Base-by-base conservation (phyloP, 495 filamentous ascomycete species). In the Symbiotaphrina buchneri region DNA sequence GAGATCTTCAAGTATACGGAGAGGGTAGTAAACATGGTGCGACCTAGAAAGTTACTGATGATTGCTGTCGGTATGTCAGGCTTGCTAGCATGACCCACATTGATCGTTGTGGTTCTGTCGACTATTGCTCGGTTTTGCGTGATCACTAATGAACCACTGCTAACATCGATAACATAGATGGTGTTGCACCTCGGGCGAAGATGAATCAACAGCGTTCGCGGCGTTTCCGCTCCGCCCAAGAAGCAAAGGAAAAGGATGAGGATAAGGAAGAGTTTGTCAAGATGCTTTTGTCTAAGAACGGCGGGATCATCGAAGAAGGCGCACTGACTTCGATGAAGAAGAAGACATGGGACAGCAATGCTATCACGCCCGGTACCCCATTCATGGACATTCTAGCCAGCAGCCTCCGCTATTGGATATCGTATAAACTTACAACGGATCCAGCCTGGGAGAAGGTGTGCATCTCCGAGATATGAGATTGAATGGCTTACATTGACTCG, bases 1-100 rank as follows among this genome's bases (percentile, higher is more conserved):
- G 90, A 84, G 44, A 70, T 95, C 37, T 95, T 95, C 58, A 76
- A 76, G 43, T 95, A 95, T 51, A 99, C 90, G 10, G 84, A 99
- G 41, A 72, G 87, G 28, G 85, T 99, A 18, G 79, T 99, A 38
- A 92, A 92, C 48, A 95, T 95, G 85, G 83, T 85, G 38, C 76
- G 87, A 16, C 87, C 87, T 10, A 69, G 90, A 42, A 95, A 90
- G 53, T 52, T 99, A 28, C 63, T 99, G 39, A 82, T 94, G 77
- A 94, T 99, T 39, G 87, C 87, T 44, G 79, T 99, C 52, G 81
- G 81, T 90, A 69, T 47, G 80, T 65, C 15, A 19, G 35, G 30
- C 28, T 31, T 44, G 22, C 24, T 11, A 24, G 25, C 25, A 32
- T 40, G 33, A 38, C 13, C 8, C 5, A 17, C 30, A 16, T 32